phyloP scores from a whole-genome alignment of 2,329 filamentous ascomycete species.

The Claviceps capensis region DNA sequence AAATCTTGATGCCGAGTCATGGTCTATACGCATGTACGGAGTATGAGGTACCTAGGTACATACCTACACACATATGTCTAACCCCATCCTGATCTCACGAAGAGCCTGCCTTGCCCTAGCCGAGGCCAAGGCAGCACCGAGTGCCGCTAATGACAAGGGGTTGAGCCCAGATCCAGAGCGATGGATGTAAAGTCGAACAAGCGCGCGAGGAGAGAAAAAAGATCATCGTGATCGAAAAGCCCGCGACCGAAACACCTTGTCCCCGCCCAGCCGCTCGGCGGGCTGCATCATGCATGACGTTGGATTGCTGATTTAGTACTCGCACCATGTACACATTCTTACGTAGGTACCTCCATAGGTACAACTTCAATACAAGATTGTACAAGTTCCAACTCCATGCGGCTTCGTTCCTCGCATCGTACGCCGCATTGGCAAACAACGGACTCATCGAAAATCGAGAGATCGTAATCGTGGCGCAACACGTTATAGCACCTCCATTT shows the following conservation, averaged over 20 bases:
- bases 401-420: too few species aligned
- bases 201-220: neutral
- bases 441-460: too few species aligned
- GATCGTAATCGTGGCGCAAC: too few species aligned
- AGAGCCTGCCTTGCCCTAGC: neutral
- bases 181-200: neutral
- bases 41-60: too few species aligned
- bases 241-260: neutral
- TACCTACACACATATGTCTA: too few species aligned
- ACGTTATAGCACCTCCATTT: too few species aligned
- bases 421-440: too few species aligned
- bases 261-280: neutral
- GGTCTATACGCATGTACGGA: too few species aligned
- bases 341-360: neutral
- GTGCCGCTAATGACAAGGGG: too few species aligned
- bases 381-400: too few species aligned
- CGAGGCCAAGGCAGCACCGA: too few species aligned
- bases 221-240: neutral
- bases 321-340: too few species aligned
- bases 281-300: neutral
- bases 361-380: neutral
- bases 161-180: neutral
- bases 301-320: neutral
- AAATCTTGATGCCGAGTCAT: neutral
- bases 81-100: neutral